Percentiles rank a stretch among this genome's conserved stretches.
Evolutionary conservation across 2,329 filamentous ascomycete genomes (phyloP).

Genomic region (Claviceps pazoutovae): DNA sequence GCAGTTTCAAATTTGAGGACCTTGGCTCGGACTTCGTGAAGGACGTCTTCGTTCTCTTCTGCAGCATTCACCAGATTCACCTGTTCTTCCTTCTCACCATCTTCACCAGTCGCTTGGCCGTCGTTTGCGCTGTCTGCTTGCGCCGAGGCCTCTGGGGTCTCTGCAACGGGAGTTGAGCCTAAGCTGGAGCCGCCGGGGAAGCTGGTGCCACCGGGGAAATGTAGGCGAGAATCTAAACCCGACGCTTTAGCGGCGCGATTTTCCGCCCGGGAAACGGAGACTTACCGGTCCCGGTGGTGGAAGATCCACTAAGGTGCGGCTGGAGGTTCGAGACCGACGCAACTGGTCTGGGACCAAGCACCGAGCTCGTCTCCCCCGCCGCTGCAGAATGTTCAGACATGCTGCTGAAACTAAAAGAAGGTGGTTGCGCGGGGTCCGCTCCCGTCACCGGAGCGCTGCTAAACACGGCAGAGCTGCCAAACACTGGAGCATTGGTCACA

Average conservation of each 20-base stretch:
- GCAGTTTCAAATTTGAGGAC: constrained; percentile 45
- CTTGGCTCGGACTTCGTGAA: constrained; percentile 60
- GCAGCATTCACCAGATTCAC: constrained; percentile 54
- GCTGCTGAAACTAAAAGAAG: constrained; percentile 25
- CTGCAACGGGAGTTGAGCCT: constrained; percentile 44
- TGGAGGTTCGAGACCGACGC: constrained; percentile 26
- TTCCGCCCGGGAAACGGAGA: constrained; percentile 27
- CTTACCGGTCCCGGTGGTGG: constrained; percentile 34
- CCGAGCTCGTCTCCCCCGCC: constrained; percentile 15
- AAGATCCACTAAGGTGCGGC: constrained; percentile 27
- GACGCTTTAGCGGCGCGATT: constrained; percentile 32
- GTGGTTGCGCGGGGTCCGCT: constrained; percentile 16
- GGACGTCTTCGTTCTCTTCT: constrained; percentile 57
- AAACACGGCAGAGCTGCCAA: constrained; percentile 14
- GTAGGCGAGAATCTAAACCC: constrained; percentile 39
- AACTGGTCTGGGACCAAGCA: constrained; percentile 22
- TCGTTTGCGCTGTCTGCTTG: constrained; percentile 28
- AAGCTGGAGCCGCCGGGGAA: constrained; percentile 46
- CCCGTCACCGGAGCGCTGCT: constrained; percentile 13
- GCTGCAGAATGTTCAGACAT: constrained; percentile 9
- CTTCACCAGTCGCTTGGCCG: constrained; percentile 34
- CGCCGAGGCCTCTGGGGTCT: constrained; percentile 42
- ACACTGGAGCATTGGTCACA: too few species aligned
- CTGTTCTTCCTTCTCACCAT: constrained; percentile 50
- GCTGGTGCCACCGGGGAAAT: constrained; percentile 38